Conservation (phyloP, 768 basidiomycete genomes). For the Mycena albidolilacea region DNA sequence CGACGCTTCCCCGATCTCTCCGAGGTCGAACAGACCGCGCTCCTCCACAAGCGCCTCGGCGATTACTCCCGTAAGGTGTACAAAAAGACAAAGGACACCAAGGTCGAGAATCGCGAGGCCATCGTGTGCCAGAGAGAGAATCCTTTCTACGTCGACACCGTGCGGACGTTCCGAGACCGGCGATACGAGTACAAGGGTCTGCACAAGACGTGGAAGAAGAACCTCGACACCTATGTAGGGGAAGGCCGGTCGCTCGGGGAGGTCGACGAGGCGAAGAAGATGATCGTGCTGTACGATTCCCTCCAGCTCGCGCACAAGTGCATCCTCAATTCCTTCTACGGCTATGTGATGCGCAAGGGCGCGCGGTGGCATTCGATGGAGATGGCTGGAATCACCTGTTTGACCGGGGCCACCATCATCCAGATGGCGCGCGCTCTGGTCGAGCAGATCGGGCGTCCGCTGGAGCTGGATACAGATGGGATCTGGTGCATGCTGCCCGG, state of each 20-base stretch:
- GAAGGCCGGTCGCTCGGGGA: conserved; percentile 85
- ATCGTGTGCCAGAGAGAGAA: conserved; percentile 99
- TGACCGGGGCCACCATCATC: conserved; percentile 97
- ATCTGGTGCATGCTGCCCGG: conserved; percentile 99
- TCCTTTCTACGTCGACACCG: conserved; percentile 99
- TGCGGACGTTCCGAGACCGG: conserved; percentile 95
- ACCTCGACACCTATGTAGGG: conserved; percentile 80
- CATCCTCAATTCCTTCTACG: conserved; percentile 99
- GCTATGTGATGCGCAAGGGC: conserved; percentile 99
- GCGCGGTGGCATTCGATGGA: conserved; percentile 99
- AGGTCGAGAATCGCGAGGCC: conserved; percentile 91
- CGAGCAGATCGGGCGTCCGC: conserved; percentile 96
- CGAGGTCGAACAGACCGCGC: conserved; percentile 88
- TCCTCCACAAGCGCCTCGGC: conserved; percentile 96
- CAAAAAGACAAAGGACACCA: conserved; percentile 98
- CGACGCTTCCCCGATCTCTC: conserved; percentile 89
- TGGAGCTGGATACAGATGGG: conserved; percentile 98
- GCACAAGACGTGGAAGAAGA: conserved; percentile 99
- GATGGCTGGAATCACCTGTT: conserved; percentile 99
- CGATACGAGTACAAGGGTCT: conserved; percentile 99
- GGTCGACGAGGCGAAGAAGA: conserved; percentile 97
- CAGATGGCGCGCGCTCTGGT: conserved; percentile 98
- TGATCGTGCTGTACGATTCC: conserved; percentile 99
- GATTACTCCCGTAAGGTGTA: conserved; percentile 99
- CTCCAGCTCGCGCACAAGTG: conserved; percentile 99